phyloP scores from a whole-genome alignment of 164 flowering plant species.

The Litsea cubeba region DNA sequence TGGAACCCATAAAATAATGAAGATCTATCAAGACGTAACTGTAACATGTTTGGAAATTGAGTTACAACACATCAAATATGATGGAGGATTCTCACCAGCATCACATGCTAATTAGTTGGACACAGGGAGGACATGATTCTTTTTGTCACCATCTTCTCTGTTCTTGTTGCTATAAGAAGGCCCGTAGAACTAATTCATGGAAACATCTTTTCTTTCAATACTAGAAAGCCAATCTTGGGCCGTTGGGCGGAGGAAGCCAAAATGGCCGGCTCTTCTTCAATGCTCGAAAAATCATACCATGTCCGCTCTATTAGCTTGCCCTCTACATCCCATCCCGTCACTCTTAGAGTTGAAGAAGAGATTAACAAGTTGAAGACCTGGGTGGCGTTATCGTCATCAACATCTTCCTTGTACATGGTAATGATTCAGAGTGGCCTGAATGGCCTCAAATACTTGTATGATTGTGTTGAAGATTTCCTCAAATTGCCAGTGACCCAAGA shows the following conservation, averaged over 20 bases:
- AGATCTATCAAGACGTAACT: too few relatives aligned
- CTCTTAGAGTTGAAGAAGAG: background rate
- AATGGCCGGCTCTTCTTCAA: background rate
- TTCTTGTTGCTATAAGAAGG: too few relatives aligned
- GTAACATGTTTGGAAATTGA: too few relatives aligned
- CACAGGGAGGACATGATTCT: too few relatives aligned
- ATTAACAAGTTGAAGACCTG: background rate
- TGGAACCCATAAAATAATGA: too few relatives aligned
- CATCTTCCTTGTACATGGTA: background rate
- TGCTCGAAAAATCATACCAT: background rate
- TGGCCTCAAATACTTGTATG: slow-evolving; percentile 15
- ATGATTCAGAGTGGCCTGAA: background rate
- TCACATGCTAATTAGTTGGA: too few relatives aligned
- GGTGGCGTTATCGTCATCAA: background rate
- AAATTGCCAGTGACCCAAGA: slow-evolving; percentile 6
- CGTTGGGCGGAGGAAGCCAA: background rate
- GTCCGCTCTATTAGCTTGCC: background rate
- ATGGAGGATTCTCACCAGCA: too few relatives aligned
- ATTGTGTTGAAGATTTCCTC: slow-evolving; percentile 16
- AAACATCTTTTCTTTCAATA: too few relatives aligned
- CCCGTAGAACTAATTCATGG: too few relatives aligned
- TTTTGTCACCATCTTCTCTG: too few relatives aligned
- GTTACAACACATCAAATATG: too few relatives aligned
- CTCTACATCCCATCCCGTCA: background rate
- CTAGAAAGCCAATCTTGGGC: background rate